Evolutionary conservation across 139 green algal genomes (phyloP).

Genomic region (Cymbomonas tetramitiformis): DNA sequence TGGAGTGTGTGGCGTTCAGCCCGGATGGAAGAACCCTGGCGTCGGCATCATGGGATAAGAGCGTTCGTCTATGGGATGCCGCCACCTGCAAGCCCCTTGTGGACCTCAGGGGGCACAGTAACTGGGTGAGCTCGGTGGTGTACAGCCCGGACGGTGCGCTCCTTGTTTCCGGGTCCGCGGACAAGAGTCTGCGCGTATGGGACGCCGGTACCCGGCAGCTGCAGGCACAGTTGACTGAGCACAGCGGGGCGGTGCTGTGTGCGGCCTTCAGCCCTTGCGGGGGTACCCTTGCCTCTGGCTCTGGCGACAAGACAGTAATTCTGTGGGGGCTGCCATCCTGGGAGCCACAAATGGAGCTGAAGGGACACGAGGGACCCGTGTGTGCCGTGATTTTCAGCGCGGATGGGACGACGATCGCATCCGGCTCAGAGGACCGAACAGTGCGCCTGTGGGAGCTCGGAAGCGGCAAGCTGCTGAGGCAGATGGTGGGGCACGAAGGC

Average conservation of each 20-base stretch:
- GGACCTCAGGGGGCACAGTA: slow-evolving; percentile 78
- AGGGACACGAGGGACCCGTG: too few relatives aligned
- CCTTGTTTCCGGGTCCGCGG: slow-evolving; percentile 79
- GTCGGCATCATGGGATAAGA: slow-evolving; percentile 90
- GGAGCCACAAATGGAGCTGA: slow-evolving; percentile 53
- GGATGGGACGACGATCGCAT: too few relatives aligned
- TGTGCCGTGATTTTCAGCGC: too few relatives aligned
- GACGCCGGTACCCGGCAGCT: slow-evolving; percentile 70
- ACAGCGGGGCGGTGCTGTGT: slow-evolving; percentile 84
- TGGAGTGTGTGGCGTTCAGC: slow-evolving; percentile 92
- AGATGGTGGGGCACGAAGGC: slow-evolving; percentile 87
- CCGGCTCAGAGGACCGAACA: too few relatives aligned
- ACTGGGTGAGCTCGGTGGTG: slow-evolving; percentile 80
- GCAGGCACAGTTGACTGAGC: slow-evolving; percentile 80
- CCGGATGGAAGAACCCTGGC: slow-evolving; percentile 71
- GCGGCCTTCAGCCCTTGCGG: too few relatives aligned
- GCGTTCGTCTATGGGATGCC: slow-evolving; percentile 89
- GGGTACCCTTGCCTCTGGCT: slow-evolving; percentile 82
- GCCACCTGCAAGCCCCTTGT: slow-evolving; percentile 73
- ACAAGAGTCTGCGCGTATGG: slow-evolving; percentile 94
- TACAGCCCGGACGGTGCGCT: slow-evolving; percentile 83
- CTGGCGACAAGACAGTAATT: slow-evolving; percentile 92
- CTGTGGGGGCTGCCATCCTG: slow-evolving; percentile 52
- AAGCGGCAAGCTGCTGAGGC: too few relatives aligned
- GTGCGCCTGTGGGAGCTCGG: too few relatives aligned